Percentiles rank a stretch among this genome's conserved stretches.
phyloP scores from a whole-genome alignment of 2,329 filamentous ascomycete genomes.

The Aspergillus floridensis region DNA sequence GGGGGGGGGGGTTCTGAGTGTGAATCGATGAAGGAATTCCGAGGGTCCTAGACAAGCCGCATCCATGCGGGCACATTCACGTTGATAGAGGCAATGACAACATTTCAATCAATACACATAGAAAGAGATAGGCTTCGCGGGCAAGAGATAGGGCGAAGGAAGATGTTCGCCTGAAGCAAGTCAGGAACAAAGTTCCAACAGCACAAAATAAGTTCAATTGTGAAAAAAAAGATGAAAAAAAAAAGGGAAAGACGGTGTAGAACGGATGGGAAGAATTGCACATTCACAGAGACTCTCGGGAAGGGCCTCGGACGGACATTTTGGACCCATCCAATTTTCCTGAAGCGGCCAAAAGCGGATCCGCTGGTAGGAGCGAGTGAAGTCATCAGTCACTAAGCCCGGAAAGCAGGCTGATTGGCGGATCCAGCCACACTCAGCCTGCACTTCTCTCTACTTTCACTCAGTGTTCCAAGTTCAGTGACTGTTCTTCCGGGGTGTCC shows the following conservation, averaged over 20 bases:
- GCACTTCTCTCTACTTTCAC: no score
- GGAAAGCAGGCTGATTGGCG: slow-evolving; percentile 14
- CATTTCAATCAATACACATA: slow-evolving; percentile 6
- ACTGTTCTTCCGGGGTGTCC: not conserved
- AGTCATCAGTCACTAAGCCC: slow-evolving; percentile 16
- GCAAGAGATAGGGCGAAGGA: not conserved
- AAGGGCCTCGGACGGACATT: not conserved
- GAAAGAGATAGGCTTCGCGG: not conserved
- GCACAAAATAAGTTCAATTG: not conserved
- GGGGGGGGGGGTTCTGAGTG: not conserved
- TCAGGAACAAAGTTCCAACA: not conserved
- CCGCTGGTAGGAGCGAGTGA: slow-evolving; percentile 11
- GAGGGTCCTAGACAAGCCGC: slow-evolving; percentile 8
- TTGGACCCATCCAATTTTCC: slow-evolving; percentile 8
- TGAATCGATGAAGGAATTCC: slow-evolving; percentile 1
- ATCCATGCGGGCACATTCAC: slow-evolving; percentile 9
- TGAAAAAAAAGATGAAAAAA: not conserved
- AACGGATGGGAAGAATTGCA: not conserved
- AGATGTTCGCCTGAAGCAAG: not conserved
- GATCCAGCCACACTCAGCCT: not conserved
- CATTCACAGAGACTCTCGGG: not conserved
- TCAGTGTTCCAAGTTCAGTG: no score
- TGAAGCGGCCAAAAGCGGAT: slow-evolving; percentile 3
- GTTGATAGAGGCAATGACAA: not conserved
- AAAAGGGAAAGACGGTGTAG: slow-evolving; percentile 3